Evolutionary conservation across 805 yeast genomes (phyloP).

Genomic region (Ogataea wickerhamii): DNA sequence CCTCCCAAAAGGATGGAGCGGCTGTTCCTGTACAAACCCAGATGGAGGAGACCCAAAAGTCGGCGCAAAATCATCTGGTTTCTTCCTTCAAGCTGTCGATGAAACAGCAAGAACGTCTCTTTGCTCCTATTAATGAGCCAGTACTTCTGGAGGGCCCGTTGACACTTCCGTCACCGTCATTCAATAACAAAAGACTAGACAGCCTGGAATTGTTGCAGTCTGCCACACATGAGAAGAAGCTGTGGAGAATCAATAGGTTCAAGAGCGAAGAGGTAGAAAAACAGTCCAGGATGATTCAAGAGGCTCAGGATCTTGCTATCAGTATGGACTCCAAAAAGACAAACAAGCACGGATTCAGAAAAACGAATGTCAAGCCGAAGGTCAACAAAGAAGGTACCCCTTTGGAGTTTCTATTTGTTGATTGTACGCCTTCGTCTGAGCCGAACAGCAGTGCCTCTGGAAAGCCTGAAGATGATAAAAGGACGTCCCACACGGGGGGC

Average conservation of each 20-base stretch:
- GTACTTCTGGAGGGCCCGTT: background rate
- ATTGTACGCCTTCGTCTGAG: slow-evolving; percentile 23
- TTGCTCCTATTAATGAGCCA: background rate
- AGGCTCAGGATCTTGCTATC: slow-evolving; percentile 20
- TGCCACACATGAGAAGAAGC: slow-evolving; percentile 21
- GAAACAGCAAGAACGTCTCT: slow-evolving; percentile 11
- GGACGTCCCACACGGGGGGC: slow-evolving; percentile 6
- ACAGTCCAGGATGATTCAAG: slow-evolving; percentile 30
- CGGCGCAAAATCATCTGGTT: slow-evolving; percentile 3
- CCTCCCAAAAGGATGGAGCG: background rate
- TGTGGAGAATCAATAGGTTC: slow-evolving; percentile 31
- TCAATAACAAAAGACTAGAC: slow-evolving; percentile 1
- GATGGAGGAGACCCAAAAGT: background rate
- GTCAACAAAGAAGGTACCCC: slow-evolving; percentile 31
- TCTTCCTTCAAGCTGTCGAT: slow-evolving; percentile 12
- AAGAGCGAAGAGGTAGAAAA: slow-evolving; percentile 32
- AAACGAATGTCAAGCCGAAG: slow-evolving; percentile 30
- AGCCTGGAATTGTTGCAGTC: slow-evolving; percentile 1
- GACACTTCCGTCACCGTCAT: slow-evolving; percentile 4
- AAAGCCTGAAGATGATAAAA: slow-evolving; percentile 14
- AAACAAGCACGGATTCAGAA: slow-evolving; percentile 27
- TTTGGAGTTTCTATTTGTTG: slow-evolving; percentile 33
- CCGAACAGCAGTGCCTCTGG: slow-evolving; percentile 1
- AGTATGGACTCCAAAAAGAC: slow-evolving; percentile 16
- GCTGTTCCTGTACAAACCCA: background rate